These are phyloP conservation scores for Seiridium cupressi DNA, from an alignment of 2,329 filamentous ascomycete genomes.

Conservation along the genomic window DNA sequence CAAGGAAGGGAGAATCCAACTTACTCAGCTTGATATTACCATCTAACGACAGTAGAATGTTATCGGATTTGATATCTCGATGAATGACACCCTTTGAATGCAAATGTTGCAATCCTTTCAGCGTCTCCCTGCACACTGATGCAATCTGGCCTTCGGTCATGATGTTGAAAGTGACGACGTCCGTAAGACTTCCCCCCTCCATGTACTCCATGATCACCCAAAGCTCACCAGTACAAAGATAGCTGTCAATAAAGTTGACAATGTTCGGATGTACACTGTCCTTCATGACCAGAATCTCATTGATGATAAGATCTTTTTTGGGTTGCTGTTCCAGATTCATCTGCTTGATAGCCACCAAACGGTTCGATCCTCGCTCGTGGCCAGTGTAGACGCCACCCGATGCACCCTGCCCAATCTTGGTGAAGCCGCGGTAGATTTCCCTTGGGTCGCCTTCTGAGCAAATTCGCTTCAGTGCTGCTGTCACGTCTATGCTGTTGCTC, in stretches of 20 bases:
- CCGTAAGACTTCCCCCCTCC: conserved; percentile 96
- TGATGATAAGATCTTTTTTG: conserved; percentile 98
- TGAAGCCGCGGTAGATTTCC: conserved; percentile 80
- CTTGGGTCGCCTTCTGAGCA: conserved; percentile 89
- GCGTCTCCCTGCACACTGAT: conserved; percentile 88
- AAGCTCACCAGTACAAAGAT: conserved; percentile 81
- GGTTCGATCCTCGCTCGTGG: conserved; percentile 78
- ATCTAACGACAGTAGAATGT: conserved; percentile 89
- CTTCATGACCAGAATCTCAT: conserved; percentile 99
- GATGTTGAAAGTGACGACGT: conserved; percentile 98
- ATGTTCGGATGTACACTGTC: conserved; percentile 98
- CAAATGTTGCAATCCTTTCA: conserved; percentile 88
- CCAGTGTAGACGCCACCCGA: conserved; percentile 95
- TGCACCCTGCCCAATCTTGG: conserved; percentile 95
- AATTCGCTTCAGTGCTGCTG: conserved; percentile 80
- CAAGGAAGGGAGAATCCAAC: conserved; percentile 30
- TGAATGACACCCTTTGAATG: conserved; percentile 98
- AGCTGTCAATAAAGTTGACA: conserved; percentile 99
- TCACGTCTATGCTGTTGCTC: conserved; percentile 78
- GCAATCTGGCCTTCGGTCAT: conserved; percentile 98
- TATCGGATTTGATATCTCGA: conserved; percentile 98
- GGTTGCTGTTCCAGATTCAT: conserved; percentile 99
- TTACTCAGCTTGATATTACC: conserved; percentile 96
- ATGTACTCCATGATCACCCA: conserved; percentile 99
- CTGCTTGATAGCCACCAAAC: conserved; percentile 96